Conservation (phyloP, 2,329 filamentous ascomycete species). For the Claviceps lovelessii region DNA sequence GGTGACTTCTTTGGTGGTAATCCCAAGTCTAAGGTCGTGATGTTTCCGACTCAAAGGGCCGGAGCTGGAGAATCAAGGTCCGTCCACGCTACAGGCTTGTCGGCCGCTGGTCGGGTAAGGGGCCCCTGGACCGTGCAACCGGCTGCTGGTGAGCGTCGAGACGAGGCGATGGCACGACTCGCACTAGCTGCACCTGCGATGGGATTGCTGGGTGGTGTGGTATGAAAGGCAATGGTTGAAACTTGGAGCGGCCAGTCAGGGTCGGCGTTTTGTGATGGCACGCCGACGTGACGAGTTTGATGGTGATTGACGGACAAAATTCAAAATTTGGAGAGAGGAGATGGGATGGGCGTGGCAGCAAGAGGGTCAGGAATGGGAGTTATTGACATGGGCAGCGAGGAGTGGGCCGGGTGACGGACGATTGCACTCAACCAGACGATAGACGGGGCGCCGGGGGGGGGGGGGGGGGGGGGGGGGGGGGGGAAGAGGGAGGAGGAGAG, state of each 20-base stretch:
- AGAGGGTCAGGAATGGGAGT: not conserved
- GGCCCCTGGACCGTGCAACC: not conserved
- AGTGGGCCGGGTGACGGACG: conserved; percentile 1
- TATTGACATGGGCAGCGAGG: not conserved
- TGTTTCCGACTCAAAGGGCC: not conserved
- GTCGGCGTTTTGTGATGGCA: not conserved
- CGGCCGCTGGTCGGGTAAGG: not conserved
- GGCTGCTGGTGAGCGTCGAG: not conserved
- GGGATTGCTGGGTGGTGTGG: not conserved
- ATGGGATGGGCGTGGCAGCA: not conserved
- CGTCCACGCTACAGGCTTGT: not conserved
- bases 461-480: not conserved
- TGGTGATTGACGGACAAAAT: conserved; percentile 1
- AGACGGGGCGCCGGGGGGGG: not conserved
- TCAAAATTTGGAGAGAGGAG: not conserved
- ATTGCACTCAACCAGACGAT: not conserved
- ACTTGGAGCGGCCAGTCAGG: not conserved
- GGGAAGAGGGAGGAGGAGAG: not conserved
- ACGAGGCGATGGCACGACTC: not conserved
- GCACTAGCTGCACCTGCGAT: not conserved
- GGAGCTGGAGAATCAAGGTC: not conserved
- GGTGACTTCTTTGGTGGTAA: not conserved
- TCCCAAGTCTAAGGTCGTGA: not conserved
- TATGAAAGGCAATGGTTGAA: not conserved
- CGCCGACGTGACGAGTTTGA: not conserved